phyloP scores from a whole-genome alignment of 2,329 filamentous ascomycete species.

The Gyromitra esculenta region DNA sequence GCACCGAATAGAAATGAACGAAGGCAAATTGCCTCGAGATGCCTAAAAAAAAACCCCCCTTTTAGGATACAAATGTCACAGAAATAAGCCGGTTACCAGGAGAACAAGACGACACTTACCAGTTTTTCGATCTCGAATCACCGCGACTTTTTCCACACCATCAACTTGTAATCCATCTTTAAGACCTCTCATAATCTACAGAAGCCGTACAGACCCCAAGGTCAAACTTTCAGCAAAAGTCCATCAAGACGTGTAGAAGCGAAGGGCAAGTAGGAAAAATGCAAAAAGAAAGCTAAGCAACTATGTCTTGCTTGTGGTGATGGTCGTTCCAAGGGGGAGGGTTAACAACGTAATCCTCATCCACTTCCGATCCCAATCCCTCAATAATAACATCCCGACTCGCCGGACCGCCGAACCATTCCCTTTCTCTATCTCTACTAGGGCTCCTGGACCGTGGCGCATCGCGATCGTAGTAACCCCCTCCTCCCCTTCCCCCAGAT shows the following conservation, averaged over 20 bases:
- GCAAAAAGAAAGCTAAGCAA: constrained; percentile 54
- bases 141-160: constrained; percentile 67
- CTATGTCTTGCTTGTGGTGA: constrained; percentile 45
- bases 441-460: constrained; percentile 55
- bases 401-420: constrained; percentile 54
- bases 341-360: constrained; percentile 66
- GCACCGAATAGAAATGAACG: constrained; percentile 65
- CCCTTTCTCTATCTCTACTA: constrained; percentile 52
- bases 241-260: constrained; percentile 50
- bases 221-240: constrained; percentile 57
- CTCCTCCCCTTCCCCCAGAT: constrained; percentile 18
- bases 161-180: constrained; percentile 65
- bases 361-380: constrained; percentile 65
- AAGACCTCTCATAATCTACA: constrained; percentile 69
- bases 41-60: constrained; percentile 60
- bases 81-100: constrained; percentile 35
- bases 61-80: constrained; percentile 27
- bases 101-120: constrained; percentile 61
- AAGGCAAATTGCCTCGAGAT: constrained; percentile 68
- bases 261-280: constrained; percentile 53
- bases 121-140: constrained; percentile 69
- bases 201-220: constrained; percentile 55
- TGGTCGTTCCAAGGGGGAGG: constrained; percentile 58
- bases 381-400: constrained; percentile 65
- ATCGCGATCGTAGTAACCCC: constrained; percentile 57